Conservation (phyloP, 2,329 filamentous ascomycete genomes). For the Pestalotiopsis sp. region DNA sequence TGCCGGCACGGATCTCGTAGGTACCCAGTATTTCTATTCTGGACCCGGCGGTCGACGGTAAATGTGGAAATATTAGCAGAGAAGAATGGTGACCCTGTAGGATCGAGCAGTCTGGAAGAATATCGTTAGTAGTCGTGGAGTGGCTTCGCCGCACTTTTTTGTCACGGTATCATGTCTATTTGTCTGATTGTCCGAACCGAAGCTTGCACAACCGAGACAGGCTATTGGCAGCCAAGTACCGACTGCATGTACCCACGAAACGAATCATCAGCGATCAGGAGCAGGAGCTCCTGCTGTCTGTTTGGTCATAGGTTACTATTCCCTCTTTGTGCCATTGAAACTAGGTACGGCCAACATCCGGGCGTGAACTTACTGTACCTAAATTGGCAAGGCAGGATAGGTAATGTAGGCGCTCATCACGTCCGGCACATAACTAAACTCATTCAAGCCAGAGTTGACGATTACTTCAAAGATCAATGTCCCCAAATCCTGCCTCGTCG, state of each 20-base stretch:
- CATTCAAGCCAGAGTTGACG: not conserved
- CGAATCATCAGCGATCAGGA: not conserved
- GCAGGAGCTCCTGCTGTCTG: not conserved
- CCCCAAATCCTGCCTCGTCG: not conserved
- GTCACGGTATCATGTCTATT: conserved; percentile 14
- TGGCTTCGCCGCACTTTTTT: conserved; percentile 19
- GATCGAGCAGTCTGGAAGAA: not conserved
- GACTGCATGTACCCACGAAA: not conserved
- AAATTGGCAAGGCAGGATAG: not conserved
- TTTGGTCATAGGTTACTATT: not conserved
- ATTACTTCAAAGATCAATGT: not conserved
- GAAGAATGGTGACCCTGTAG: not conserved
- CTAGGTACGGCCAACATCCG: not conserved
- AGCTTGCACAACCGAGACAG: not conserved
- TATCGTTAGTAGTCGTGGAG: not conserved
- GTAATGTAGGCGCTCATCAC: not conserved
- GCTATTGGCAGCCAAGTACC: not conserved
- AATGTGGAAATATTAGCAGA: not conserved
- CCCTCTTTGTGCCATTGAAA: not conserved
- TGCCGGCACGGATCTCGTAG: not conserved
- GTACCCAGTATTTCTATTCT: not conserved
- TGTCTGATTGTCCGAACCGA: not conserved
- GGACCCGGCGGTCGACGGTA: not conserved
- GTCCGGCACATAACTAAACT: not conserved
- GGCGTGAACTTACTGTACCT: not conserved